Conservation (phyloP, 169 alveolate species). For the Eimeria acervulina region DNA sequence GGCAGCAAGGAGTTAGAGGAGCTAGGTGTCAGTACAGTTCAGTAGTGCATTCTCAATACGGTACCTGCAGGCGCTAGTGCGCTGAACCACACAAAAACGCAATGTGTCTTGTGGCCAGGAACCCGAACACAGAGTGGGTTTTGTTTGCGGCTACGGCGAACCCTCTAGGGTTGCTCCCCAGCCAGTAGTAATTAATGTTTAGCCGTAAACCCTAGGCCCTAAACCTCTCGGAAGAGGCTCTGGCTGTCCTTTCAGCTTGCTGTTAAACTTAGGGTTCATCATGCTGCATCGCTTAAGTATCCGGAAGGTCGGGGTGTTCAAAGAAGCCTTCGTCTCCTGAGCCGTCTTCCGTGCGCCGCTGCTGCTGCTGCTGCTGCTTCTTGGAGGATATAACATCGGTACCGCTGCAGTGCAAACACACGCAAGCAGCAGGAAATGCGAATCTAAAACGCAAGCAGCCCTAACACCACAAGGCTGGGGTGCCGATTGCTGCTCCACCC, state of each 20-base stretch:
- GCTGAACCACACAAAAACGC: background rate
- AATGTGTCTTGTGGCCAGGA: background rate
- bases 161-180: constrained; percentile 12
- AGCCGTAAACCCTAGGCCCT: background rate
- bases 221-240: background rate
- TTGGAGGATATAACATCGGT: constrained; percentile 20
- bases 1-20: background rate
- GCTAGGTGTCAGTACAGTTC: background rate
- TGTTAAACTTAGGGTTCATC: background rate
- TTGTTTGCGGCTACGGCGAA: background rate
- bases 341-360: background rate
- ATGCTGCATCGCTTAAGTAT: background rate
- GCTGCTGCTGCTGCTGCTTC: constrained; percentile 49
- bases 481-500: background rate
- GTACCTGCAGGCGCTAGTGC: background rate
- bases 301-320: constrained; percentile 49
- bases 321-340: constrained; percentile 59
- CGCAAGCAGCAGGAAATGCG: background rate
- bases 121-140: background rate
- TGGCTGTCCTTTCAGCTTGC: background rate
- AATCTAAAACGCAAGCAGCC: background rate
- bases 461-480: background rate
- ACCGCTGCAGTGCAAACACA: constrained; percentile 37
- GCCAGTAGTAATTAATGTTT: background rate
- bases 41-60: background rate